Conservation (phyloP, 1,284 basidiomycete species). For the Macrocystidia cucumis region DNA sequence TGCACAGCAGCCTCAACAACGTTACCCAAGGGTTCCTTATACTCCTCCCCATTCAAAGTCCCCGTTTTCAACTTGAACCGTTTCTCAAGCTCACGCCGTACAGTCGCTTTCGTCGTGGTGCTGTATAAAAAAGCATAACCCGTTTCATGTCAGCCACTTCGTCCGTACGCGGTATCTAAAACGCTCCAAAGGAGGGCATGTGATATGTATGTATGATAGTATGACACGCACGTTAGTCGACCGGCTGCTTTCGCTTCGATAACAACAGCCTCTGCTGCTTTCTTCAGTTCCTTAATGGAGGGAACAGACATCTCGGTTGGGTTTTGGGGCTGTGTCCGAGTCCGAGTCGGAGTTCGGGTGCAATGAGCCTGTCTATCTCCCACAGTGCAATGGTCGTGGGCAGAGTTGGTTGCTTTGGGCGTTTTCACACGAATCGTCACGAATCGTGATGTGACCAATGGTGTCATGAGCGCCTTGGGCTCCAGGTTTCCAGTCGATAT, state of each 20-base stretch:
- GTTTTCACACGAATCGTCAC: no score
- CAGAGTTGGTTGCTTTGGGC: no score
- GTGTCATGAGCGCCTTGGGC: no score
- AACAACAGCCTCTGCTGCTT: slow-evolving; percentile 18
- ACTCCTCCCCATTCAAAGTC: slow-evolving; percentile 29
- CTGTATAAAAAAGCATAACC: no score
- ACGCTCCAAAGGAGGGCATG: slow-evolving; percentile 18
- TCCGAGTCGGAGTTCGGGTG: no score
- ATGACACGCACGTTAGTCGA: slow-evolving; percentile 10
- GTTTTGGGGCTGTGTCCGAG: no score
- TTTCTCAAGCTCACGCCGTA: slow-evolving; percentile 37
- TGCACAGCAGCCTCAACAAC: slow-evolving; percentile 34
- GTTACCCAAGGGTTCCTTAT: slow-evolving; percentile 35
- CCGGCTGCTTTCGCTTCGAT: slow-evolving; percentile 13
- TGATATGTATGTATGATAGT: neutral
- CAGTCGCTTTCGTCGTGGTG: no score
- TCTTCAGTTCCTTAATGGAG: slow-evolving; percentile 13
- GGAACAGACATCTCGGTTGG: slow-evolving; percentile 15
- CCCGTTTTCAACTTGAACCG: slow-evolving; percentile 30
- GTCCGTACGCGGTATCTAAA: slow-evolving; percentile 40
- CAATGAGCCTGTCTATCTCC: no score
- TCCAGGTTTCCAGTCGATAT: no score
- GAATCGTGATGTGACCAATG: no score
- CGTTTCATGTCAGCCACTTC: no score
- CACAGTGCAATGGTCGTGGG: no score